These are phyloP conservation scores for Malassezia brasiliensis DNA, from an alignment of 1,284 basidiomycete species.

Conservation along the genomic window DNA sequence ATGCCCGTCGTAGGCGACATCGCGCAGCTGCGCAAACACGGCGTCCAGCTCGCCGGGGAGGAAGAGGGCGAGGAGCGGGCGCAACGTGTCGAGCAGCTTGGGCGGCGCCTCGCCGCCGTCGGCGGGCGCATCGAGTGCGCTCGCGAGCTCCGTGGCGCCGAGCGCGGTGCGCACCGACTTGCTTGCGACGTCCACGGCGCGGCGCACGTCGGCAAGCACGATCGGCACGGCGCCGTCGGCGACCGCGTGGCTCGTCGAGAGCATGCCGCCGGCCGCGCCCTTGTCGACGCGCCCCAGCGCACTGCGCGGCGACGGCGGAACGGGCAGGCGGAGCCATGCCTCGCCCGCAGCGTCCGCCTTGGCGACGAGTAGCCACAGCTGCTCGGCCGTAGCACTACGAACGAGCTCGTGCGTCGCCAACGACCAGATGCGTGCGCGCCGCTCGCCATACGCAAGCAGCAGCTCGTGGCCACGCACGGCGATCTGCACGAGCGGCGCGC, in stretches of 20 bases:
- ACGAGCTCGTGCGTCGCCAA: conserved; percentile 72
- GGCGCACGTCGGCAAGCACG: conserved; percentile 34
- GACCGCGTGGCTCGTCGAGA: conserved; percentile 25
- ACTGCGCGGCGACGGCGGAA: conserved; percentile 23
- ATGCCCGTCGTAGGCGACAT: conserved; percentile 13
- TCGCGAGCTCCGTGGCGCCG: conserved; percentile 3
- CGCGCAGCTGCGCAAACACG: conserved; percentile 13
- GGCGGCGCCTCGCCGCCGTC: conserved; percentile 1
- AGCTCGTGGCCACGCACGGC: conserved; percentile 64
- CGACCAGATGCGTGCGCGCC: conserved; percentile 77
- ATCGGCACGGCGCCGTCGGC: conserved; percentile 18
- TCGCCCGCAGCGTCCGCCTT: conserved; percentile 46
- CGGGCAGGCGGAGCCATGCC: conserved; percentile 9
- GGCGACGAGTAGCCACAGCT: conserved; percentile 63
- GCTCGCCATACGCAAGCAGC: conserved; percentile 66
- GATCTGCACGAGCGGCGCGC: conserved; percentile 56
- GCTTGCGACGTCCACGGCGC: conserved; percentile 36
- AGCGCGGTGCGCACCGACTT: conserved; percentile 15
- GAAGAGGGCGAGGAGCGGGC: conserved; percentile 29
- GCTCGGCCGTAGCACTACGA: conserved; percentile 66
- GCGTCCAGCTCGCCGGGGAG: conserved; percentile 23
- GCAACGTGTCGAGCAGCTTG: conserved; percentile 28
- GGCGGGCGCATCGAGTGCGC: conserved; percentile 3
- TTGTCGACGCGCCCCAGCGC: conserved; percentile 20
- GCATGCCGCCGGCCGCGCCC: conserved; percentile 18